Conservation (phyloP, 306 rosid species). For the Castanopsis chinensis region DNA sequence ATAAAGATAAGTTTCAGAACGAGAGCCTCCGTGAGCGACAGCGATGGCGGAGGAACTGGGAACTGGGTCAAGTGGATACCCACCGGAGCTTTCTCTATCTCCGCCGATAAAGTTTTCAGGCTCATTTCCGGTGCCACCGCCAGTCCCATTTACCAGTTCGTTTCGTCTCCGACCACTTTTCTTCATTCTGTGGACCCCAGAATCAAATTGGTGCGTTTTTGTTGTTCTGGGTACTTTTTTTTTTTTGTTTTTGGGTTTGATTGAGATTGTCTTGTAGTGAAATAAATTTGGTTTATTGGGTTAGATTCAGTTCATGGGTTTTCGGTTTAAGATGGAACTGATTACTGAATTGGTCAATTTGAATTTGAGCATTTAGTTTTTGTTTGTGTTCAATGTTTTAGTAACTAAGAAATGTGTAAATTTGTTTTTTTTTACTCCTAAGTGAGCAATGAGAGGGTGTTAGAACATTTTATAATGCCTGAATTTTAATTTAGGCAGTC, state of each 20-base stretch:
- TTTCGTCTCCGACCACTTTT: slow-evolving; percentile 77
- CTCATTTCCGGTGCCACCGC: slow-evolving; percentile 84
- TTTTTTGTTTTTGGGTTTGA: background rate
- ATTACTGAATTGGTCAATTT: background rate
- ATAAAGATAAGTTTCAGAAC: slow-evolving; percentile 14
- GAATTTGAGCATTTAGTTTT: background rate
- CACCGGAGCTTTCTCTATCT: slow-evolving; percentile 53
- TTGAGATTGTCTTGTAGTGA: background rate
- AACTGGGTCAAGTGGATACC: slow-evolving; percentile 74
- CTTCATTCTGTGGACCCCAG: slow-evolving; percentile 88
- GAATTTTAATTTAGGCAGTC: background rate
- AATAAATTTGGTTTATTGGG: background rate
- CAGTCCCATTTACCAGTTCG: slow-evolving; percentile 88
- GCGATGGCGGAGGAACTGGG: slow-evolving; percentile 21
- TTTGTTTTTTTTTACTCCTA: background rate
- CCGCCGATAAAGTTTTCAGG: slow-evolving; percentile 76
- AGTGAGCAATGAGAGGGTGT: background rate
- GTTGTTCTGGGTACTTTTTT: background rate
- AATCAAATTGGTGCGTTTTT: slow-evolving; percentile 66
- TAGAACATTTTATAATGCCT: background rate
- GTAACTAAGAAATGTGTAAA: background rate
- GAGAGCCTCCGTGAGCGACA: slow-evolving; percentile 52
- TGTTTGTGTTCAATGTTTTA: background rate
- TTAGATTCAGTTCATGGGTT: background rate
- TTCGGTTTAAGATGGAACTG: background rate